A percentile compares a stretch with the other conserved stretches of the same genome.
phyloP scores from a whole-genome alignment of 495 filamentous ascomycete genomes.

The Hypoxylon intermedium region DNA sequence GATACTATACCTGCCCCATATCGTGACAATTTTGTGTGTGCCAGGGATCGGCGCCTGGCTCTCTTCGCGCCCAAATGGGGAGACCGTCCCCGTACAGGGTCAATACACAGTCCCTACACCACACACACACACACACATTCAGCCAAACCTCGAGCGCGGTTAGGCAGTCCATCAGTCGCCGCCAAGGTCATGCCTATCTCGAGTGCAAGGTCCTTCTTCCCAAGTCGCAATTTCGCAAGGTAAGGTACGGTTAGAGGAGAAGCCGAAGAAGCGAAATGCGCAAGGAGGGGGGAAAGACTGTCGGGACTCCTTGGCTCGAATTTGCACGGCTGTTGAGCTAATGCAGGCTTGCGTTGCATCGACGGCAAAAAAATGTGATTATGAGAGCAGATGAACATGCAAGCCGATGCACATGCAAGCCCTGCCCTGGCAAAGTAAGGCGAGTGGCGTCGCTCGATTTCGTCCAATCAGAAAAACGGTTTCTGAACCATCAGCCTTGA shows the following conservation, averaged over 20 bases:
- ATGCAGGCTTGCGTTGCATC: constrained; percentile 39
- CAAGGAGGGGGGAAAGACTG: constrained; percentile 1
- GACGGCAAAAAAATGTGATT: constrained; percentile 37
- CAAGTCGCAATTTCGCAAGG: constrained; percentile 31
- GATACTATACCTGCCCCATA: constrained; percentile 17
- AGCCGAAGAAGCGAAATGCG: constrained; percentile 11
- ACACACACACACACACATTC: constrained; percentile 1
- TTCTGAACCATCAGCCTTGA: constrained; percentile 30
- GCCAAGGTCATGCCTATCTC: constrained; percentile 11
- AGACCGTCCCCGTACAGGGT: constrained; percentile 9
- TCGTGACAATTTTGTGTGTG: constrained; percentile 26
- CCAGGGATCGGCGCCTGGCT: constrained; percentile 33
- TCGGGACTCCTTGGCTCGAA: constrained; percentile 19
- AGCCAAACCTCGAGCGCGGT: constrained; percentile 22
- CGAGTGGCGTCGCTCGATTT: constrained; percentile 39
- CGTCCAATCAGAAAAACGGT: constrained; percentile 34
- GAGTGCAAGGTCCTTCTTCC: background rate
- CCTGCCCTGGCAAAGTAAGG: constrained; percentile 45
- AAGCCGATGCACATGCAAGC: constrained; percentile 37
- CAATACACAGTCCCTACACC: constrained; percentile 5
- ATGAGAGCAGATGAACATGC: constrained; percentile 34
- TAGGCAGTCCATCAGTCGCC: constrained; percentile 12
- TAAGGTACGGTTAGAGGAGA: background rate
- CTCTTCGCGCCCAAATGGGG: constrained; percentile 31
- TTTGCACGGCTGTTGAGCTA: constrained; percentile 26